Evolutionary conservation across 768 basidiomycete species (phyloP), one percentile per base, ranked within the genome.

Genomic region (Symmetrospora coprosmae): DNA sequence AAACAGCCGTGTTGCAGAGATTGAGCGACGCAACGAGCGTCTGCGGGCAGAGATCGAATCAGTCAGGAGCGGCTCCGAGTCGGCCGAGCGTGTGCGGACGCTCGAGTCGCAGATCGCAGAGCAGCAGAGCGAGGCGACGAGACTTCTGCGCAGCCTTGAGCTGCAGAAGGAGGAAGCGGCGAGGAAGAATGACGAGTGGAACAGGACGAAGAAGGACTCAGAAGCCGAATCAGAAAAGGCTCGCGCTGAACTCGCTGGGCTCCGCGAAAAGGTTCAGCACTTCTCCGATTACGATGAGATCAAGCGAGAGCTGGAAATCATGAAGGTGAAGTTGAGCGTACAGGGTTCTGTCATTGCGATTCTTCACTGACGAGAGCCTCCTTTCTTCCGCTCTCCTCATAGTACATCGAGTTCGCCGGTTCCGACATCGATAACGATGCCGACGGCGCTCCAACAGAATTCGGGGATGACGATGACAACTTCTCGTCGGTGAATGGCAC

Each of bases 401-500:
- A 97, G 94, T 96, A 84, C 66, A 91, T 99, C 60, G 92, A 97
- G 70, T 97, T 97, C 70, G 83, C 86, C 6, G 87, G 88, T 8
- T 78, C 88, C 30, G 87, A 92, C 34, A 82, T 85, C 50, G 79
- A 78, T 17, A 81, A 80, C 21, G 63, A 64, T 27, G 48, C 33
- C 13, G 81, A 81, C 33, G 81, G 77, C 21, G 53, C 53, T 23
- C 23, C 46, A 28, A 58, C 55, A 6, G 55, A 58, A 27, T 58
- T 58, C 31, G 55, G 41, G 9, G 77, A 68, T 33, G 63, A 60
- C 35, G 58, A 49, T 16, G 56, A 51, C 39, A 74, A 74, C 23
- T 66, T 67, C 6, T 46, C 40, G 9, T 21, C 21, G 7, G 17
- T 58, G 30, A 58, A 58, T 35, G 55, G 55, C 17, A 27, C 37